phyloP scores from a whole-genome alignment of 441 rosid species.

The Pelargonium myrrhifolium region DNA sequence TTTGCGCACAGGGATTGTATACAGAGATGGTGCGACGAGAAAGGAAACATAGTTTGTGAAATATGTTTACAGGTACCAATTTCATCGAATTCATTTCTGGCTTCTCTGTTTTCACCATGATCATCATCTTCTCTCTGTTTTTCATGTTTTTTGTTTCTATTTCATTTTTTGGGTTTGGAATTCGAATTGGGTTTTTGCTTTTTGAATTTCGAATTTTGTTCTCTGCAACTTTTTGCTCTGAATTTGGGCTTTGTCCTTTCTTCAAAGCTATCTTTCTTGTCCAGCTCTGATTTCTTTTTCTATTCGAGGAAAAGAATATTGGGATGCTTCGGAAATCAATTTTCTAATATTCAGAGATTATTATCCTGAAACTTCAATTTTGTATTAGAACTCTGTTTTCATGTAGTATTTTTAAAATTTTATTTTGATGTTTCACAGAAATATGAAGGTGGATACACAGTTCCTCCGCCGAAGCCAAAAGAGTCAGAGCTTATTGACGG shows the following conservation, averaged over 20 bases:
- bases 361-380: too few relatives aligned
- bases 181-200: neutral
- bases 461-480: constrained; percentile 32
- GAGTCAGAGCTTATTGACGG: constrained; percentile 40
- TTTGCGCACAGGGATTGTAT: constrained; percentile 89
- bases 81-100: neutral
- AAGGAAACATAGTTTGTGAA: constrained; percentile 87
- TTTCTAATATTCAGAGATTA: too few relatives aligned
- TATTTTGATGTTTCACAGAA: constrained; percentile 26
- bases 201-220: too few relatives aligned
- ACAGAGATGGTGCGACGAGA: constrained; percentile 94
- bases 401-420: neutral
- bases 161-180: neutral
- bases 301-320: too few relatives aligned
- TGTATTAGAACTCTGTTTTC: neutral
- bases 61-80: constrained; percentile 73
- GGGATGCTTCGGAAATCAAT: too few relatives aligned
- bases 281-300: neutral
- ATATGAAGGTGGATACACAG: constrained; percentile 58
- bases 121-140: too few relatives aligned
- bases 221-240: too few relatives aligned
- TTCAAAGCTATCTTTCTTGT: neutral
- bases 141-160: neutral
- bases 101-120: neutral
- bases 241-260: too few relatives aligned